phyloP scores from a whole-genome alignment of 805 yeast species.

The Yamadazyma olivae region DNA sequence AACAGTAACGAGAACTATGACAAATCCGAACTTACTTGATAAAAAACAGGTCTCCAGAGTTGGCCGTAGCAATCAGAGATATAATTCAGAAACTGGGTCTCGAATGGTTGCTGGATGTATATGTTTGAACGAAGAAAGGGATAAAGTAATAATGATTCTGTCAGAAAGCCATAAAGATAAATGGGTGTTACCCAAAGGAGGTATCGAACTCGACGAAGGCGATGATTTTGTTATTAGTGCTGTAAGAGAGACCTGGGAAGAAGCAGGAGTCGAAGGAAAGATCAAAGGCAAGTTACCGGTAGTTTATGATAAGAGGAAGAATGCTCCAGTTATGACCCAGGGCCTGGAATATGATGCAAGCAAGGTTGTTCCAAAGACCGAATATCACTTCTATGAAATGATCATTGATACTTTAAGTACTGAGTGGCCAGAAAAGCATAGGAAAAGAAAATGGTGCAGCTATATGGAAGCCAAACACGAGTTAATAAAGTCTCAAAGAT shows the following conservation, averaged over 20 bases:
- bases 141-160: conserved; percentile 72
- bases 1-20: too few species aligned
- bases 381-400: conserved; percentile 87
- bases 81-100: conserved; percentile 64
- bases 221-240: conserved; percentile 54
- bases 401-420: conserved; percentile 49
- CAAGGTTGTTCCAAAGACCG: conserved; percentile 65
- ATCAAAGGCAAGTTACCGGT: conserved; percentile 57
- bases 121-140: conserved; percentile 55
- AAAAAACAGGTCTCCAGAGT: conserved; percentile 34
- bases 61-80: conserved; percentile 59
- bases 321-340: conserved; percentile 33
- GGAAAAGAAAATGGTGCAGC: conserved; percentile 75
- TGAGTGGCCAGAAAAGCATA: conserved; percentile 73
- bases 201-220: conserved; percentile 81
- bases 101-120: conserved; percentile 93
- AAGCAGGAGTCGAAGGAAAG: conserved; percentile 82
- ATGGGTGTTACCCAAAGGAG: conserved; percentile 97
- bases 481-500: conserved; percentile 53
- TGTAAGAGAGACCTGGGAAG: conserved; percentile 94
- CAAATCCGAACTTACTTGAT: conserved; percentile 9
- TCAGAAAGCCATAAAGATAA: conserved; percentile 64
- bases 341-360: conserved; percentile 34
- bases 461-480: conserved; percentile 66
- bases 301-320: conserved; percentile 52